Evolutionary conservation across 2,329 filamentous ascomycete species (phyloP).

Genomic region (Fusarium sp.): DNA sequence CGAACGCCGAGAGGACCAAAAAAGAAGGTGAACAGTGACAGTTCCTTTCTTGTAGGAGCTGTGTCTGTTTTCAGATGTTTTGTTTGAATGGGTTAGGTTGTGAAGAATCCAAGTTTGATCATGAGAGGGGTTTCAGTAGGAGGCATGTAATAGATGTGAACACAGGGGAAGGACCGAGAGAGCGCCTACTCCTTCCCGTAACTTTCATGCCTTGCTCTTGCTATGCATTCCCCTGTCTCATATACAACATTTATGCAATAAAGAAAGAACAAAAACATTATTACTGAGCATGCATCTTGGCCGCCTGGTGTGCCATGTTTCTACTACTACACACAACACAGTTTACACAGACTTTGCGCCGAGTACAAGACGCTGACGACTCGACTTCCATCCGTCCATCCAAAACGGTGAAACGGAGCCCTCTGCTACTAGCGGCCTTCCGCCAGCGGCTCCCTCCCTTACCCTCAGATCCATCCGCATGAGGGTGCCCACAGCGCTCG

Average conservation of each 20-base stretch:
- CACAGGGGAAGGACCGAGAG: constrained; percentile 1
- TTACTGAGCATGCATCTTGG: neutral
- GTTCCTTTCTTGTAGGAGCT: neutral
- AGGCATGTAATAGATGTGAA: neutral
- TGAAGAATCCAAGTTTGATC: constrained; percentile 10
- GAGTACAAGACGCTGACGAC: neutral
- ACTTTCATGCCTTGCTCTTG: neutral
- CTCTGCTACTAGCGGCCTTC: neutral
- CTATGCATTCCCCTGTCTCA: neutral
- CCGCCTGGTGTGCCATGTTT: neutral
- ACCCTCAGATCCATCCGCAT: neutral
- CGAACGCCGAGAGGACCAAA: constrained; percentile 7
- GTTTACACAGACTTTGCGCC: neutral
- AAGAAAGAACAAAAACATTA: neutral
- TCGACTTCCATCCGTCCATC: neutral
- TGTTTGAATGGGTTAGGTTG: neutral
- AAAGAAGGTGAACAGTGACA: constrained; percentile 6
- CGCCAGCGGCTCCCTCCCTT: constrained; percentile 6
- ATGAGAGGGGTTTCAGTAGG: neutral
- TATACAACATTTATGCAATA: neutral
- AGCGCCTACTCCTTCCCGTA: neutral
- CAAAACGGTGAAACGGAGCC: constrained; percentile 24
- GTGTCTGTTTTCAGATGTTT: neutral
- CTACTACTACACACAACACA: neutral
- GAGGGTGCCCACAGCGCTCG: neutral